Conservation (phyloP, 1,139 yeast species). For the Hyphopichia burtonii region DNA sequence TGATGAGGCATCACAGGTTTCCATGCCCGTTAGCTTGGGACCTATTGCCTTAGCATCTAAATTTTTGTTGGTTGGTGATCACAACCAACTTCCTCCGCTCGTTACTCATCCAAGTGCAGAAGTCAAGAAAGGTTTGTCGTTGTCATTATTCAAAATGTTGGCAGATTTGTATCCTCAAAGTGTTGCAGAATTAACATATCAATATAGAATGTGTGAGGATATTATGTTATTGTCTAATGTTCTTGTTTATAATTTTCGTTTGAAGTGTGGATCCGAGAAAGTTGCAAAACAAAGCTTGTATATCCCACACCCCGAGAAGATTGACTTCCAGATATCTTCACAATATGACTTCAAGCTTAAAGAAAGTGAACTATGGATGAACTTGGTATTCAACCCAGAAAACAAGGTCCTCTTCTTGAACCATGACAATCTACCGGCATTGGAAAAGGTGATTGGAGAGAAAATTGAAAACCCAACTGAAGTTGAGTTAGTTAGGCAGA, state of each 20-base stretch:
- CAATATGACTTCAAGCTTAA: slow-evolving; percentile 1
- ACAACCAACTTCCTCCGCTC: slow-evolving; percentile 85
- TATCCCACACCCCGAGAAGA: slow-evolving; percentile 39
- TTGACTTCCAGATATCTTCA: slow-evolving; percentile 10
- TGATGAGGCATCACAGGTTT: slow-evolving; percentile 95
- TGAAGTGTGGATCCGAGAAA: slow-evolving; percentile 67
- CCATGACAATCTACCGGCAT: slow-evolving; percentile 66
- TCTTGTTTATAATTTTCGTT: slow-evolving; percentile 70
- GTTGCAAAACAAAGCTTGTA: slow-evolving; percentile 59
- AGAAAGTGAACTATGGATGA: slow-evolving; percentile 28
- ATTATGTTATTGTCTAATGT: slow-evolving; percentile 81
- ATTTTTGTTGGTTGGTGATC: slow-evolving; percentile 93
- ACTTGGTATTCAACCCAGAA: slow-evolving; percentile 25
- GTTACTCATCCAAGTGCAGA: slow-evolving; percentile 61
- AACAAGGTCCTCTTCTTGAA: slow-evolving; percentile 72
- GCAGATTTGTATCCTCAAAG: slow-evolving; percentile 72
- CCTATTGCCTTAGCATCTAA: slow-evolving; percentile 76
- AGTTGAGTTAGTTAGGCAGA: slow-evolving; percentile 60
- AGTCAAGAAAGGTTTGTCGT: slow-evolving; percentile 62
- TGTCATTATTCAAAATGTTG: slow-evolving; percentile 71
- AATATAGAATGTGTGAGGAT: slow-evolving; percentile 90
- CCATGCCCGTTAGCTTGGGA: slow-evolving; percentile 87
- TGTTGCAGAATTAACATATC: slow-evolving; percentile 73
- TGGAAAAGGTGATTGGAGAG: slow-evolving; percentile 60
- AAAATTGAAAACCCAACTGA: slow-evolving; percentile 73